phyloP scores from a whole-genome alignment of 139 green algal genomes.

The Spirogloea muscicola region DNA sequence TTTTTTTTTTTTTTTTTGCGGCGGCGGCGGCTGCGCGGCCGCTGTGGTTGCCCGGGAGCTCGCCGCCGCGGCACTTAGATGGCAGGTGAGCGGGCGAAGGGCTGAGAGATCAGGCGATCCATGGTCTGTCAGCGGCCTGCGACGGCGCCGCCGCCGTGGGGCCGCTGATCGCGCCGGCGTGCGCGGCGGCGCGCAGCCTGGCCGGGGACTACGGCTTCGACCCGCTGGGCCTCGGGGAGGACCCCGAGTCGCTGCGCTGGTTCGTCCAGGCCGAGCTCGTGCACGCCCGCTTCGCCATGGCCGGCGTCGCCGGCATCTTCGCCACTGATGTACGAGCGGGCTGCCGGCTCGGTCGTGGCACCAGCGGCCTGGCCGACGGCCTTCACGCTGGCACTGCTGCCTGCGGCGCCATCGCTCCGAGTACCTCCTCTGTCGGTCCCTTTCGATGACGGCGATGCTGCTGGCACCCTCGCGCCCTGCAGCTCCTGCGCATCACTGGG shows the following conservation, averaged over 20 bases:
- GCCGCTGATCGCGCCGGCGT: too few species aligned
- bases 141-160: too few species aligned
- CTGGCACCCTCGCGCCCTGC: neutral
- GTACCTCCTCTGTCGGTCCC: too few species aligned
- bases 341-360: too few species aligned
- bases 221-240: constrained; percentile 66
- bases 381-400: too few species aligned
- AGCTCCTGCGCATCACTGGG: constrained; percentile 19
- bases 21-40: neutral
- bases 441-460: too few species aligned
- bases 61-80: constrained; percentile 39
- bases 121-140: too few species aligned
- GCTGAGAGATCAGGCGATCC: too few species aligned
- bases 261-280: constrained; percentile 59
- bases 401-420: too few species aligned
- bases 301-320: constrained; percentile 49
- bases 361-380: too few species aligned
- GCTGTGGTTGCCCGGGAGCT: constrained; percentile 34
- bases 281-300: constrained; percentile 55
- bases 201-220: constrained; percentile 66
- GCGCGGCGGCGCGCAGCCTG: constrained; percentile 41
- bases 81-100: constrained; percentile 13
- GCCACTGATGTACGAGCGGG: constrained; percentile 33
- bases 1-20: too few species aligned
- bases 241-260: constrained; percentile 70